These are phyloP conservation scores for Davidsoniella eucalypti DNA, from an alignment of 2,329 filamentous ascomycete species.

Conservation along the genomic window DNA sequence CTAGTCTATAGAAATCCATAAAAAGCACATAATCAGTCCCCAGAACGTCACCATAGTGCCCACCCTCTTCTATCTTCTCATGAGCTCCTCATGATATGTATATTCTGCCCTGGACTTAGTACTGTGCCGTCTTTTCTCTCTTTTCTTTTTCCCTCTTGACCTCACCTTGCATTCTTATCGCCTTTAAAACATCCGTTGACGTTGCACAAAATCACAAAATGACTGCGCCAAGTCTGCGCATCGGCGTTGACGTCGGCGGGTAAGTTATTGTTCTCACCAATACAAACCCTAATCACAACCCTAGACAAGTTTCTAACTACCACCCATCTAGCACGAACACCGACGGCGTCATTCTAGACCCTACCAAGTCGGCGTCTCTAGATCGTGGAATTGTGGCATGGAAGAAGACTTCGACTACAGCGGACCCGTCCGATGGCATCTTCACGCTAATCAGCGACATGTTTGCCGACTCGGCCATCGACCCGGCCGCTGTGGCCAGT, in stretches of 20 bases:
- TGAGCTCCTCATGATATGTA: no score
- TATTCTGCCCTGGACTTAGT: neutral
- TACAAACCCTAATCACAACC: neutral
- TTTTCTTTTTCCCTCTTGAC: slow-evolving; percentile 4
- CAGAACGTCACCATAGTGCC: no score
- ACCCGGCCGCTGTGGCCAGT: slow-evolving; percentile 25
- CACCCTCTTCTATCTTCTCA: no score
- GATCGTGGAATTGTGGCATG: slow-evolving; percentile 14
- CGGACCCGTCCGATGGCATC: slow-evolving; percentile 32
- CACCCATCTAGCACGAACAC: slow-evolving; percentile 30
- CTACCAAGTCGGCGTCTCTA: slow-evolving; percentile 16
- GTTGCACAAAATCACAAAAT: neutral
- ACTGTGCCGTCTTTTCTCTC: neutral
- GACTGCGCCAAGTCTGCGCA: slow-evolving; percentile 17
- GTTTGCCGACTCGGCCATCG: slow-evolving; percentile 21
- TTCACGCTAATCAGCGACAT: slow-evolving; percentile 27
- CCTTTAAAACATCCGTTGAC: no score
- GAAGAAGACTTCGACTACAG: slow-evolving; percentile 32
- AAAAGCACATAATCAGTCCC: no score
- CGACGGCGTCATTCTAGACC: slow-evolving; percentile 34
- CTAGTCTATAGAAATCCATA: no score
- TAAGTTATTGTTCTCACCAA: neutral
- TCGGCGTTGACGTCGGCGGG: slow-evolving; percentile 26
- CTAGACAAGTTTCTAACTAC: neutral
- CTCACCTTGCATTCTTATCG: neutral